Percentiles rank a stretch among this genome's conserved stretches.
Evolutionary conservation across 2,329 filamentous ascomycete species (phyloP).

Genomic region (Penicillium sp.): DNA sequence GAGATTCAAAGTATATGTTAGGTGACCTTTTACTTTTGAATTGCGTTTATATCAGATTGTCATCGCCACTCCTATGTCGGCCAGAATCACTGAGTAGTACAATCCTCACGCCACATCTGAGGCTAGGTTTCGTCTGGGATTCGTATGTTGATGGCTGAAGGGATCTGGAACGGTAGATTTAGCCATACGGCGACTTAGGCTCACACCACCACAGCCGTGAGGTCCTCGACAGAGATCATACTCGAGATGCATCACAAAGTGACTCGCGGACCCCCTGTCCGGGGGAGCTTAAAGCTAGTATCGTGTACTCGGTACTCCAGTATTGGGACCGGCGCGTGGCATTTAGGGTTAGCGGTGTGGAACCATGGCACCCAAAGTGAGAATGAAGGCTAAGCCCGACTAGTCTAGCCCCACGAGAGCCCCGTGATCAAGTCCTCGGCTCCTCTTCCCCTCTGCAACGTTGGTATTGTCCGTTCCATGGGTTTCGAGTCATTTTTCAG

Average conservation of each 20-base stretch:
- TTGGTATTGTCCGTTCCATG: background rate
- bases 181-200: background rate
- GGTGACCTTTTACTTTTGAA: background rate
- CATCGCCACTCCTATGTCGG: background rate
- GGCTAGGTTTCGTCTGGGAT: background rate
- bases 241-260: background rate
- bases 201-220: background rate
- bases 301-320: background rate
- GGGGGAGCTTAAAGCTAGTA: background rate
- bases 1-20: background rate
- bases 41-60: background rate
- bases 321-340: slow-evolving; percentile 1
- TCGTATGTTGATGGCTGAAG: background rate
- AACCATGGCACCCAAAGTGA: background rate
- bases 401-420: background rate
- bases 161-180: background rate
- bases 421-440: slow-evolving; percentile 13
- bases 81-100: background rate
- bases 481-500: background rate
- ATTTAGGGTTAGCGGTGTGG: background rate
- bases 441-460: slow-evolving; percentile 4
- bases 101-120: background rate
- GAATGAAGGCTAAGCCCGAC: background rate
- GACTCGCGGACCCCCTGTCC: too few species aligned
- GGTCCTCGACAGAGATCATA: background rate